These are phyloP conservation scores for Cenchrus americanus DNA, from an alignment of 176 grass and related monocot genomes.

Conservation along the genomic window DNA sequence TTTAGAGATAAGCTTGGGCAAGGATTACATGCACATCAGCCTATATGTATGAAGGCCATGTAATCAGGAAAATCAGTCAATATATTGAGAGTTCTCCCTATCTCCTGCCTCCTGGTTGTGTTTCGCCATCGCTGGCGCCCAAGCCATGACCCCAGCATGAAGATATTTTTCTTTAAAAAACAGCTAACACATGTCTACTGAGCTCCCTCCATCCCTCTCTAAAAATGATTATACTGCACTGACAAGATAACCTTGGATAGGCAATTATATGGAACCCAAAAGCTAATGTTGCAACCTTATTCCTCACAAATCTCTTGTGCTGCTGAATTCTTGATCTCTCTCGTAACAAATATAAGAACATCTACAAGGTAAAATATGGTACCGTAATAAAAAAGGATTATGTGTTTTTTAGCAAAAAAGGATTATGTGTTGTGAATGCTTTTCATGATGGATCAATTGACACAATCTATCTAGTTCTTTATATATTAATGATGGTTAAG, in stretches of 20 bases:
- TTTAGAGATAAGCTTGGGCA: no score
- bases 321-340: neutral
- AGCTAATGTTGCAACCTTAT: slow-evolving; percentile 12
- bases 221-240: neutral
- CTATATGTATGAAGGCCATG: no score
- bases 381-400: neutral
- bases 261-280: neutral
- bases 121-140: no score
- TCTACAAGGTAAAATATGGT: neutral
- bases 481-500: neutral
- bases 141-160: no score
- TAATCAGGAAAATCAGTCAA: no score
- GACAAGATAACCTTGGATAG: neutral
- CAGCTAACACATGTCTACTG: neutral
- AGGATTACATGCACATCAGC: no score
- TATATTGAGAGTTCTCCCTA: no score
- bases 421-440: neutral
- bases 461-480: neutral
- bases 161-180: neutral
- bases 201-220: neutral
- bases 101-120: no score
- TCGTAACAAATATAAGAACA: neutral
- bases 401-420: no score
- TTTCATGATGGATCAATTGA: neutral
- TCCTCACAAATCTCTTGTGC: neutral